These are phyloP conservation scores for Phytophthora megakarya DNA, from an alignment of 352 stramenopile genomes.

Conservation along the genomic window DNA sequence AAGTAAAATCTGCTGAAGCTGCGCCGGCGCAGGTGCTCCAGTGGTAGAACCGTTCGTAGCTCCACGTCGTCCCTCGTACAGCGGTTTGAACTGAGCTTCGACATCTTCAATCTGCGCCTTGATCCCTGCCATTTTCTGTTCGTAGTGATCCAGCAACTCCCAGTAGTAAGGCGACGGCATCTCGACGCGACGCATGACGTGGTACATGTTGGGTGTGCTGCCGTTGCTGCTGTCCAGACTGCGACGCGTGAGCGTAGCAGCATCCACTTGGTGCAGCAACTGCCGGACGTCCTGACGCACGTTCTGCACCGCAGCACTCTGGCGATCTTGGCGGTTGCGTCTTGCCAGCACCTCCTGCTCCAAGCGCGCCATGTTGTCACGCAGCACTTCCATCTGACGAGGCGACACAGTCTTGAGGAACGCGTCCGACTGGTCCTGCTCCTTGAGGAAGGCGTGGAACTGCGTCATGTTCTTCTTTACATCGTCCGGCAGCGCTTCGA, in stretches of 20 bases:
- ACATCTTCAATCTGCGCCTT: conserved; percentile 81
- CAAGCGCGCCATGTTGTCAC: conserved; percentile 59
- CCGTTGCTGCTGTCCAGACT: conserved; percentile 59
- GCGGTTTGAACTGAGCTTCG: conserved; percentile 62
- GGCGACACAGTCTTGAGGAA: conserved; percentile 78
- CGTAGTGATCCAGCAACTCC: conserved; percentile 74
- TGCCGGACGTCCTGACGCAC: conserved; percentile 76
- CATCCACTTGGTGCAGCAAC: conserved; percentile 76
- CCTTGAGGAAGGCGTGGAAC: conserved; percentile 77
- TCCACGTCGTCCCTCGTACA: conserved; percentile 41
- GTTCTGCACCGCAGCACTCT: conserved; percentile 64
- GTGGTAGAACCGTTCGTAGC: conserved; percentile 1
- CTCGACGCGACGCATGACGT: conserved; percentile 75
- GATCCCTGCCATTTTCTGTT: conserved; percentile 70
- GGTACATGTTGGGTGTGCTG: conserved; percentile 47
- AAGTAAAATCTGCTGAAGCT: conserved; percentile 76
- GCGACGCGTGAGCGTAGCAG: conserved; percentile 63
- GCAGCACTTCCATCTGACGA: conserved; percentile 55
- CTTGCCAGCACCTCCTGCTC: conserved; percentile 67
- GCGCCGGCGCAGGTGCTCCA: conserved; percentile 33
- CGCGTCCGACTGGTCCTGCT: conserved; percentile 72
- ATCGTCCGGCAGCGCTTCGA: conserved; percentile 68
- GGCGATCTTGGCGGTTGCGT: conserved; percentile 63
- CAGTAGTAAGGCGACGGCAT: conserved; percentile 86
- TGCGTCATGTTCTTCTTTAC: conserved; percentile 80